These are phyloP conservation scores for Cyberlindnera petersonii DNA, from an alignment of 805 yeast species.

Conservation along the genomic window DNA sequence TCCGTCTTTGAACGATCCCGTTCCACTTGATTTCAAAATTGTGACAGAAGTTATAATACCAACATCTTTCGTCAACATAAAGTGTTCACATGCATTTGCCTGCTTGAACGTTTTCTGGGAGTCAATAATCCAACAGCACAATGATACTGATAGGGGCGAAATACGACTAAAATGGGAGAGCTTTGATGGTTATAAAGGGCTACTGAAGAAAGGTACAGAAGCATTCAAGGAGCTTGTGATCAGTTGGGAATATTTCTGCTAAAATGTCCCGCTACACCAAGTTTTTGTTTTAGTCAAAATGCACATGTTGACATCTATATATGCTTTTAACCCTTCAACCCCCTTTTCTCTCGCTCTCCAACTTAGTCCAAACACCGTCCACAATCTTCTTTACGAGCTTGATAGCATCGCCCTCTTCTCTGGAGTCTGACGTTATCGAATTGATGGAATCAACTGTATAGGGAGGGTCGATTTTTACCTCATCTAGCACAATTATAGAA, in stretches of 20 bases:
- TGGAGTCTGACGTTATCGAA: constrained; percentile 5
- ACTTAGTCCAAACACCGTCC: constrained; percentile 43
- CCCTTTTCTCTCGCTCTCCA: constrained; percentile 46
- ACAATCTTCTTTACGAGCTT: constrained; percentile 45
- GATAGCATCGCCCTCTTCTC: constrained; percentile 30
- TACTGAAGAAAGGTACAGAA: constrained; percentile 48
- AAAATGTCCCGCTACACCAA: too few relatives aligned
- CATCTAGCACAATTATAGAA: constrained; percentile 43
- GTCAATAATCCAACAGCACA: constrained; percentile 19
- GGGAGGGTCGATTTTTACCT: constrained; percentile 43
- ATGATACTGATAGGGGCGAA: constrained; percentile 4
- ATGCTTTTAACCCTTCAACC: too few relatives aligned
- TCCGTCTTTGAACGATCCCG: not conserved
- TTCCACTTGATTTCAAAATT: constrained; percentile 6
- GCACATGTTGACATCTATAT: too few relatives aligned
- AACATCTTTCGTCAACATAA: constrained; percentile 1
- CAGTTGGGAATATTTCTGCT: too few relatives aligned
- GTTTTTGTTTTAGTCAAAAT: too few relatives aligned
- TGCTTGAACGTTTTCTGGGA: constrained; percentile 48
- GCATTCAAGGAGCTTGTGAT: constrained; percentile 10
- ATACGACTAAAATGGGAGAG: constrained; percentile 38
- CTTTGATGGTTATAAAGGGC: constrained; percentile 68
- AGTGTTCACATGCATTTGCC: constrained; percentile 27
- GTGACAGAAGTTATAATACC: not conserved
- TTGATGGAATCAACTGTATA: constrained; percentile 31